A percentile compares a stretch with the other conserved stretches of the same genome.
Evolutionary conservation across 371 early-diverging fungal genomes (phyloP).

Genomic region (Synchytrium microbalum): DNA sequence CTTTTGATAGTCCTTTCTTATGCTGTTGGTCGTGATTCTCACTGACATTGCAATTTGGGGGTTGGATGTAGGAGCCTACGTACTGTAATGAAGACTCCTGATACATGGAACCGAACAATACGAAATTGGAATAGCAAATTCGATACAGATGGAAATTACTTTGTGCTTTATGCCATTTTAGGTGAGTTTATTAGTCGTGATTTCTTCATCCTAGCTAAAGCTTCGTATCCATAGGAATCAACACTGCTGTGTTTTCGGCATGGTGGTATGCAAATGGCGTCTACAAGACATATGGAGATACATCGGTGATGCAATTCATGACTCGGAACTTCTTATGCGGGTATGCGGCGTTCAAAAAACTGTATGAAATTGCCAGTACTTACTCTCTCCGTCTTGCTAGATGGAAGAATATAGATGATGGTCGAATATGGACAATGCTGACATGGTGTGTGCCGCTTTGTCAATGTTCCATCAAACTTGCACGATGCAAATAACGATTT

Average conservation of each 20-base stretch:
- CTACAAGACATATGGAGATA: background rate
- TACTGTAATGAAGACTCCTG: too few species aligned
- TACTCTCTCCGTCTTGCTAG: too few species aligned
- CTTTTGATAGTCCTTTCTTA: too few species aligned
- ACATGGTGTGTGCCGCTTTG: constrained; percentile 9
- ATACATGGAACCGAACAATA: too few species aligned
- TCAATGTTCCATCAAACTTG: background rate
- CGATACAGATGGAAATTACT: background rate
- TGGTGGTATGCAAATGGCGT: background rate
- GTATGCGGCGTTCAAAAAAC: too few species aligned
- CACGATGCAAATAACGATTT: background rate
- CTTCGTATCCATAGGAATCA: background rate
- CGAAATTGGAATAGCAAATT: background rate
- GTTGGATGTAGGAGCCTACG: too few species aligned
- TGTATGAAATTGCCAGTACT: too few species aligned
- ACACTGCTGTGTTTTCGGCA: background rate
- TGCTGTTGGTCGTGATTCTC: too few species aligned
- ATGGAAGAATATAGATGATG: constrained; percentile 9
- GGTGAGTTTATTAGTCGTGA: too few species aligned
- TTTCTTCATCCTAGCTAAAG: too few species aligned
- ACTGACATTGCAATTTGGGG: too few species aligned
- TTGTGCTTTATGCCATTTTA: background rate
- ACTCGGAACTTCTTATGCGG: background rate
- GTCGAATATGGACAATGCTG: constrained; percentile 29
- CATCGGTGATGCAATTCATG: background rate